Base-by-base conservation (phyloP, 306 rosid species). In the Vigna nakashimae region DNA sequence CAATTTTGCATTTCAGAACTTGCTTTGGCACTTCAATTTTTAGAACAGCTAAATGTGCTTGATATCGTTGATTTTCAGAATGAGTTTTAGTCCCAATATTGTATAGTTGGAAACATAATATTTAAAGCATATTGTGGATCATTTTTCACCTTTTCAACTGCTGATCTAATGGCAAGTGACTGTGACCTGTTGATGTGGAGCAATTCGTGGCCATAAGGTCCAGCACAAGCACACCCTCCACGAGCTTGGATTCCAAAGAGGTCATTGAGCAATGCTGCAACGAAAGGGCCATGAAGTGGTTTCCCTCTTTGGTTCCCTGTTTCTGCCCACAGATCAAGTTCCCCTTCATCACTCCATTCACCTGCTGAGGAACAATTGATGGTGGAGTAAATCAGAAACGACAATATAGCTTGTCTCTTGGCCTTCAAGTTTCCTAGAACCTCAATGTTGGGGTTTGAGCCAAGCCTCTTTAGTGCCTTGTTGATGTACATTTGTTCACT, bases 201-300 rank as follows among this genome's bases (percentile, higher is more conserved):
- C 83, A 94, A 81, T 6, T 24, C 10, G 45, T 94, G 98, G 26
- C 92, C 98, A 50, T 92, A 92, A 7, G 97, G 98, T 34, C 93
- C 98, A n/a, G 98, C 97, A 74, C 97, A 94, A 40, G 89, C 91
- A 69, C 98, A 92, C 11, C 97, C 97, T 2, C 98, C 98, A 26
- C 97, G 75, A 77, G 97, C 91, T 79, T 92, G 97, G 55, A 94
- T 89, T 28, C 98, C 98, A 26, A 94, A 94, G 28, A 90, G 75
- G 73, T 92, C 97, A 83, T 88, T 94, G 38, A 94, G 90, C 17
- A 94, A 69, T 8, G 89, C 50, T 58, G 97, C 92, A 73, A 90
- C 92, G 46, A 90, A 92, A 65, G 91, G 84, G 15, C 98, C 97
- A 82, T 89, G 92, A 53, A 94, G 93, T 71, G 95, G 94, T 58